Base-by-base conservation (phyloP, 768 basidiomycete species). In the Hygrophorus russula region DNA sequence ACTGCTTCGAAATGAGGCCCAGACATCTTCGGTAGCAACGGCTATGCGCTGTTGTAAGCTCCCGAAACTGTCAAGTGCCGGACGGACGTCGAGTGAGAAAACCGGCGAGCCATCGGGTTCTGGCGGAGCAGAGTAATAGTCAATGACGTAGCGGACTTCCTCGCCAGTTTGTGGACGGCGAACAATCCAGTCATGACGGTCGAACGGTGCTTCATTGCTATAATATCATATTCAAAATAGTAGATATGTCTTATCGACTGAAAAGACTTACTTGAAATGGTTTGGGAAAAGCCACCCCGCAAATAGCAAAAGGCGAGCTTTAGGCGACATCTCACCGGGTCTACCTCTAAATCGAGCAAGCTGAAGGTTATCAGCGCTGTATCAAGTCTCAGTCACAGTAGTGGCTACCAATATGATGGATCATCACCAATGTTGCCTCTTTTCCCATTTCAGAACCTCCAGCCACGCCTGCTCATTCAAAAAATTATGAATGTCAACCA, bases 401-500 rank as follows among this genome's bases (percentile, higher is more conserved):
- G 24, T 39, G 15, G 15, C 31, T 1, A 27, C 10, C 45, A 46
- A 41, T 37, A 24, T 15, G 17, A 12, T 6, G 14, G 4, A 6
- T 68, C 80, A 57, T 53, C 24, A 87, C 86, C 65, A 63, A 50
- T 78, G 62, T 45, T 63, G 61, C 54, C 78, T 68, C 57, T 73
- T 75, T 64, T 99, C 96, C 94, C 96, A 98, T 59, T 76, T 82
- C 47, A 88, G 59, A 2, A 99, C 94, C 62, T 98, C 91, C 41
- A 76, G 66, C 96, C 96, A 99, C 13, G 96, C 96, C 58, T 81
- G 73, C 65, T 99, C 96, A 55, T 99, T 98, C 60, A 99, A 60
- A 52, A 93, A 97, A 60, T 99, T 99, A 59, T 99, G 96, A 29
- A 98, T 97, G 48, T 91, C 81, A 35, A 99, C 96, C 88, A 99